Conservation (phyloP, 495 filamentous ascomycete genomes). For the Neurospora sp. region DNA sequence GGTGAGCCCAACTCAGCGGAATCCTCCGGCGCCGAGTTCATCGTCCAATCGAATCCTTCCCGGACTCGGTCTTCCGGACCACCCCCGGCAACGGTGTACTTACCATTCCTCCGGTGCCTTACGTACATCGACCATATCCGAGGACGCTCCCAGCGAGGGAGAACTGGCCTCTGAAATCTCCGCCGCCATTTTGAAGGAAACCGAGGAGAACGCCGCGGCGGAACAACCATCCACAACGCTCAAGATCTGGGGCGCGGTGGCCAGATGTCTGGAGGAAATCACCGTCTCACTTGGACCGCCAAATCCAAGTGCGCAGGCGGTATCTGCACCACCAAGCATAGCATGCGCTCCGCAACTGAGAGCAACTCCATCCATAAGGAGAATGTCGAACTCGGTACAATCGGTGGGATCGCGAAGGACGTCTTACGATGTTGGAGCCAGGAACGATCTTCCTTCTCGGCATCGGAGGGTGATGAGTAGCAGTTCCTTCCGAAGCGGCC, state of each 20-base stretch:
- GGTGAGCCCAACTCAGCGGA: background rate
- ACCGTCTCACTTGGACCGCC: background rate
- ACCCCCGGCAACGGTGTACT: background rate
- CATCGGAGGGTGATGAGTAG: background rate
- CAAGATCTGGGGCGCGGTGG: slow-evolving; percentile 2
- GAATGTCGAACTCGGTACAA: background rate
- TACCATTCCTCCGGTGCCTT: background rate
- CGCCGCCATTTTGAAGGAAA: background rate
- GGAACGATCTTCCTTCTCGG: background rate
- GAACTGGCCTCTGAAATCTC: background rate
- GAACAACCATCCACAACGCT: background rate
- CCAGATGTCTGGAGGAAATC: slow-evolving; percentile 3
- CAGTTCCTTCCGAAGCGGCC: background rate
- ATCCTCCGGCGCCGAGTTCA: background rate
- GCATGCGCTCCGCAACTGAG: background rate
- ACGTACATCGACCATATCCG: background rate
- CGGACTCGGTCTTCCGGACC: background rate
- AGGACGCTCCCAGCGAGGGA: background rate
- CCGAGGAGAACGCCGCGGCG: background rate
- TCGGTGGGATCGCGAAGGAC: background rate
- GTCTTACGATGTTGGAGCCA: background rate
- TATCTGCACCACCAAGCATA: background rate
- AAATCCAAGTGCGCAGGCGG: background rate
- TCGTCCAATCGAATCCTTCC: background rate
- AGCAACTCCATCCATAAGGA: background rate